Evolutionary conservation across 2,329 filamentous ascomycete genomes (phyloP), one percentile per base, ranked within the genome.

Genomic region (Exophiala aquamarina): DNA sequence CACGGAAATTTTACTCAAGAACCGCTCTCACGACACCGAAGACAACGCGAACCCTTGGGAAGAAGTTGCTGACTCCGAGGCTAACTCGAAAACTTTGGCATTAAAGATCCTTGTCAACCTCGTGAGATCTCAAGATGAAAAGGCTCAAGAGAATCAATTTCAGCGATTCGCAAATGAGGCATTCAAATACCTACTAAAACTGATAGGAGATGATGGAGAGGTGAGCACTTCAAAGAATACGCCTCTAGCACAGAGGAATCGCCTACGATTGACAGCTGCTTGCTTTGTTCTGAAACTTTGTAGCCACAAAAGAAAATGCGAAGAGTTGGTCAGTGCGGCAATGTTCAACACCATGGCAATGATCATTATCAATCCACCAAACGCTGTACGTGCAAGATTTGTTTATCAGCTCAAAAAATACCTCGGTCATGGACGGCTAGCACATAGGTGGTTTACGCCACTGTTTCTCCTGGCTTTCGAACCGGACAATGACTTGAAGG

Each of bases 401-500:
- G 77, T 93, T 43, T 82, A 84, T 60, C 90, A 91, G 59, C 73
- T 98, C 32, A 93, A 95, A 69, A 96, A 95, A 69, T 92, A 95
- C 61, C 79, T 97, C 3, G 86, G 87, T 8, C 81, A 86, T 43
- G 79, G 79, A 45, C 82, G 78, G 57, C 76, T 95, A 2, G 77
- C 82, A 1, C 73, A 78, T 10, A 83, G 92, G 8, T 98, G 94
- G 75, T 93, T 95, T 66, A 87, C 89, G 0, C 84, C 95, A 32
- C 77, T 95, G 4, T 97, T 96, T 71, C 72, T 97, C 34, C 86
- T 90, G 23, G 92, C 93, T 1, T 96, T 93, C 64, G 93, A 98
- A 69, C 93, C 92, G 0, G 79, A 82, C 29, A 64, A 71, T n/a
- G 78, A 81, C 13, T 79, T 95, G 63, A 87, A 84, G 64, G 82